Evolutionary conservation across 805 yeast species (phyloP).

Genomic region (Hanseniaspora valbyensis): DNA sequence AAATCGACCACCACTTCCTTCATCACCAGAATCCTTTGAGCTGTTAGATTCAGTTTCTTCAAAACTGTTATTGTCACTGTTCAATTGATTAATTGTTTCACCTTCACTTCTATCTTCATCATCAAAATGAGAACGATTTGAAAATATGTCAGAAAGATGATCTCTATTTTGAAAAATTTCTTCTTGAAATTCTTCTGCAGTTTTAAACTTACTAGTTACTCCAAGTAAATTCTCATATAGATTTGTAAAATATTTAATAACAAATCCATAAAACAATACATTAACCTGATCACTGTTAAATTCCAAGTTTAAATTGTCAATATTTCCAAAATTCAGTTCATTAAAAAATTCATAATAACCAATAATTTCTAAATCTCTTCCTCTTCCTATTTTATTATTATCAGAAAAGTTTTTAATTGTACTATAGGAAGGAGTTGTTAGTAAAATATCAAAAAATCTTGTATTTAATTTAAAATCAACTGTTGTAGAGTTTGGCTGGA

Average conservation of each 20-base stretch:
- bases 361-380: conserved; percentile 45
- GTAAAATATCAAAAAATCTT: conserved; percentile 46
- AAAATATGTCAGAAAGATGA: not conserved
- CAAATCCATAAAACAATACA: conserved; percentile 65
- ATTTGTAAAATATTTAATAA: conserved; percentile 61
- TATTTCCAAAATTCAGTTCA: conserved; percentile 50
- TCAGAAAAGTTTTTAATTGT: conserved; percentile 64
- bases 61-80: not conserved
- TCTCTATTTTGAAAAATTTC: conserved; percentile 17
- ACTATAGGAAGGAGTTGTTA: conserved; percentile 88
- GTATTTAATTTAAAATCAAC: conserved; percentile 44
- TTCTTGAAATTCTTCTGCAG: conserved; percentile 67
- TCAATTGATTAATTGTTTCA: not conserved
- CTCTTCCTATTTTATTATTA: conserved; percentile 53
- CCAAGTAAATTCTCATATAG: conserved; percentile 87
- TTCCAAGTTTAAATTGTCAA: conserved; percentile 57
- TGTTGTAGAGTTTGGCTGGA: conserved; percentile 41
- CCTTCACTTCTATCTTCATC: not conserved
- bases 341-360: conserved; percentile 59
- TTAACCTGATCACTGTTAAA: conserved; percentile 58
- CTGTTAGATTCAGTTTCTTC: not conserved
- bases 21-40: not conserved
- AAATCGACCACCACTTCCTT: not conserved
- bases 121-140: not conserved
- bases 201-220: conserved; percentile 66